These are phyloP conservation scores for Cryptococcus neoformans DNA, from an alignment of 1,284 basidiomycete species.

Conservation along the genomic window DNA sequence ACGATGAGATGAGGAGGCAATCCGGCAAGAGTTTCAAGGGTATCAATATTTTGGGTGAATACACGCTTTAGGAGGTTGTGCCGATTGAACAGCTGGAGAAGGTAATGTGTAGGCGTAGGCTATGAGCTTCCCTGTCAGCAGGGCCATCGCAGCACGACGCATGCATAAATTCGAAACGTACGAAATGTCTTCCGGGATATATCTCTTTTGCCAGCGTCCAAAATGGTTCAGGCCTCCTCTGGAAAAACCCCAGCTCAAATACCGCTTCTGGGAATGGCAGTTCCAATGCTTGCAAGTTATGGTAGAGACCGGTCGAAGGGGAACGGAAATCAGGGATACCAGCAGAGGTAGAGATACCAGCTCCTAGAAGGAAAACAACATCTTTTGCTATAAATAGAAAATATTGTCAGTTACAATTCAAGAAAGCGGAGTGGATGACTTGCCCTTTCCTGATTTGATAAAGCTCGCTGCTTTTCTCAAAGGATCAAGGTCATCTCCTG, in stretches of 20 bases:
- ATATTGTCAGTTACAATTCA: background rate
- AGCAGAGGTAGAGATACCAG: constrained; percentile 55
- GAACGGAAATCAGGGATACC: constrained; percentile 52
- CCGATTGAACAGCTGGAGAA: constrained; percentile 57
- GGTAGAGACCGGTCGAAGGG: constrained; percentile 56
- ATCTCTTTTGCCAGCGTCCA: constrained; percentile 86
- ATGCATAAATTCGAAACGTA: constrained; percentile 9
- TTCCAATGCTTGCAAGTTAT: constrained; percentile 54
- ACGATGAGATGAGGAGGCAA: constrained; percentile 71
- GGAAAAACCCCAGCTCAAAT: constrained; percentile 54
- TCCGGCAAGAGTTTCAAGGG: constrained; percentile 81
- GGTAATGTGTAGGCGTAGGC: constrained; percentile 87
- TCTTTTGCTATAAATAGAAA: constrained; percentile 39
- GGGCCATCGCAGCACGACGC: no score
- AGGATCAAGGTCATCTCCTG: background rate
- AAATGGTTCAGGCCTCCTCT: constrained; percentile 55
- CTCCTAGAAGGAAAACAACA: constrained; percentile 54
- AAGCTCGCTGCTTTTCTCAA: constrained; percentile 37
- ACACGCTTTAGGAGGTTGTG: constrained; percentile 38
- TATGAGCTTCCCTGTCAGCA: constrained; percentile 5
- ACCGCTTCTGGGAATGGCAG: constrained; percentile 58
- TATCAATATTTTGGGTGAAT: constrained; percentile 65
- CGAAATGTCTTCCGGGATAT: constrained; percentile 57
- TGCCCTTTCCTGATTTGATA: constrained; percentile 44
- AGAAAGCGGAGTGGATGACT: background rate